Percentiles rank a stretch among this genome's conserved stretches.
Evolutionary conservation across 2,329 filamentous ascomycete genomes (phyloP).

Genomic region (Chrysoporthe cubensis): DNA sequence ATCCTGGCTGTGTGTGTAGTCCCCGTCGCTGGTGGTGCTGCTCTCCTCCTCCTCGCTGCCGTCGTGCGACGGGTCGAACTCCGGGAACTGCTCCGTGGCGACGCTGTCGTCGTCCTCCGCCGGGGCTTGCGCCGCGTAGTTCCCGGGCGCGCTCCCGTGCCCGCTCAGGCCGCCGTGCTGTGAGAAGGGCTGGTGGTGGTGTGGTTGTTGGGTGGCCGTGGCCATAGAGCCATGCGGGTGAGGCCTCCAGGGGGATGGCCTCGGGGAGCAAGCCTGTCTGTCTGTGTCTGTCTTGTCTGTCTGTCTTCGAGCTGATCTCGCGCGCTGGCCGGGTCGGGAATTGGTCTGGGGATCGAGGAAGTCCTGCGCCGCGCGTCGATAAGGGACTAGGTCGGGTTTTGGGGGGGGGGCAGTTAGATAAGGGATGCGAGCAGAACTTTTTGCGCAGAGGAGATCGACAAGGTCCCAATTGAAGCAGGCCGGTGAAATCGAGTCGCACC

Average conservation of each 20-base stretch:
- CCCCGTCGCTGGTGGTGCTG: slow-evolving; percentile 5
- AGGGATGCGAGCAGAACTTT: slow-evolving; percentile 10
- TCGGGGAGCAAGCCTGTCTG: not conserved
- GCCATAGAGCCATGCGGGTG: slow-evolving; percentile 30
- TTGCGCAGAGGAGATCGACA: slow-evolving; percentile 3
- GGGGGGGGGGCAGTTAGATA: not conserved
- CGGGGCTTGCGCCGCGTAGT: slow-evolving; percentile 11
- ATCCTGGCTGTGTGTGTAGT: slow-evolving; percentile 23
- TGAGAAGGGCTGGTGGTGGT: slow-evolving; percentile 15
- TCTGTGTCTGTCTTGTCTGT: not conserved
- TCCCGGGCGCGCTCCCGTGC: slow-evolving; percentile 13
- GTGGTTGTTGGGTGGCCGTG: slow-evolving; percentile 17
- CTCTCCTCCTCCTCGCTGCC: slow-evolving; percentile 22
- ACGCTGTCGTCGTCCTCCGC: slow-evolving; percentile 27
- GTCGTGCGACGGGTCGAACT: slow-evolving; percentile 29
- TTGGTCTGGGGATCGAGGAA: not conserved
- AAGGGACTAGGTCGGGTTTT: not conserved
- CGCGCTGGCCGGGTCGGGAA: not conserved
- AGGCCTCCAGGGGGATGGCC: slow-evolving; percentile 21
- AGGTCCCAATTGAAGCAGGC: not conserved
- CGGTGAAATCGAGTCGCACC: not conserved
- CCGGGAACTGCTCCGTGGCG: slow-evolving; percentile 29
- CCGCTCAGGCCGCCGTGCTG: slow-evolving; percentile 23
- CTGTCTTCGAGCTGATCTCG: not conserved
- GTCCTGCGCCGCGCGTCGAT: not conserved